These are phyloP conservation scores for Beauveria bassiana DNA, from an alignment of 2,329 filamentous ascomycete genomes.

Conservation along the genomic window DNA sequence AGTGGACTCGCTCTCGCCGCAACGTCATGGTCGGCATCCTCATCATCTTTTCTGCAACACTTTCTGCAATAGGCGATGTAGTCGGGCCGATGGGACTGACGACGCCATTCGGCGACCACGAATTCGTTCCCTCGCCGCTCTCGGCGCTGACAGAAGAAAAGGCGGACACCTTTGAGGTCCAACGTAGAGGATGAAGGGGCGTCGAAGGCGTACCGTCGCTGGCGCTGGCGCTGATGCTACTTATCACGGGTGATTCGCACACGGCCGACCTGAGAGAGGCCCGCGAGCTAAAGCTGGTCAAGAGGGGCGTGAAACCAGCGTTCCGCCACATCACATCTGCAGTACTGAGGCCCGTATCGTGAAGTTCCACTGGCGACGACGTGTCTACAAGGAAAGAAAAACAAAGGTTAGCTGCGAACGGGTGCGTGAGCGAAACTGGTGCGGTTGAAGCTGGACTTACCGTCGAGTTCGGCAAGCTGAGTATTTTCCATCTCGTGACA, in stretches of 20 bases:
- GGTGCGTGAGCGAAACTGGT: background rate
- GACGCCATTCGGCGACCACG: background rate
- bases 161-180: background rate
- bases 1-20: background rate
- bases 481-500: slow-evolving; percentile 35
- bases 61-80: background rate
- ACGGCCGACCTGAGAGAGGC: background rate
- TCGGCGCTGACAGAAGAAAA: slow-evolving; percentile 1
- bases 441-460: slow-evolving; percentile 24
- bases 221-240: background rate
- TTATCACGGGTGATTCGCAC: background rate
- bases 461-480: slow-evolving; percentile 38
- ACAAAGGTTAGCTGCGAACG: background rate
- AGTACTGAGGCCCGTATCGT: slow-evolving; percentile 33
- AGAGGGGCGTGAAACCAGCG: slow-evolving; percentile 22
- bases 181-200: background rate
- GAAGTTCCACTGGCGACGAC: slow-evolving; percentile 36
- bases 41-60: background rate
- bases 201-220: background rate
- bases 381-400: slow-evolving; percentile 26
- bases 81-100: background rate
- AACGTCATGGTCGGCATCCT: background rate
- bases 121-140: background rate
- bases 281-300: slow-evolving; percentile 8
- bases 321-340: slow-evolving; percentile 29